These are phyloP conservation scores for Chalara sp. DNA, from an alignment of 2,329 filamentous ascomycete genomes.

Conservation along the genomic window DNA sequence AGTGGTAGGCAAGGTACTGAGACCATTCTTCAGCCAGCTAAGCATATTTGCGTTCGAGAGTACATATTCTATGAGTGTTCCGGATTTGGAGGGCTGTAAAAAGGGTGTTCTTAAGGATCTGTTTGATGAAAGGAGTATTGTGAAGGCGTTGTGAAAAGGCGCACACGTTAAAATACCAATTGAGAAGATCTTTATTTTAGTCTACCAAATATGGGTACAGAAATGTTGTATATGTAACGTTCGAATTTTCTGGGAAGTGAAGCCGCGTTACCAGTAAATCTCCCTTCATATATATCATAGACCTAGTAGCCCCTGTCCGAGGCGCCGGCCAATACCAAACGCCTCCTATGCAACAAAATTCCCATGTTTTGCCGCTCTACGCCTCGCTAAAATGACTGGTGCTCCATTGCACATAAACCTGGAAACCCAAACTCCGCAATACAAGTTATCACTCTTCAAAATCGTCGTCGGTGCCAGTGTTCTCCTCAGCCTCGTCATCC, in stretches of 20 bases:
- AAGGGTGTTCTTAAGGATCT: slow-evolving; percentile 63
- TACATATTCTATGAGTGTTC: slow-evolving; percentile 73
- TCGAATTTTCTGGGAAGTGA: too few relatives aligned
- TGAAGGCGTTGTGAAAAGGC: slow-evolving; percentile 38
- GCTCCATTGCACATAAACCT: background rate
- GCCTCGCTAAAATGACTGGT: background rate
- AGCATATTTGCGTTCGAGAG: slow-evolving; percentile 93
- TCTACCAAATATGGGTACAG: too few relatives aligned
- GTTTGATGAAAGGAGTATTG: slow-evolving; percentile 70
- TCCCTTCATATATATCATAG: too few relatives aligned
- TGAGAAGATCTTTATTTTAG: too few relatives aligned
- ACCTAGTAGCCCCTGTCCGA: too few relatives aligned
- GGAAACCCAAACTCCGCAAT: background rate
- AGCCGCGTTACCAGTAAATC: too few relatives aligned
- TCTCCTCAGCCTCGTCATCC: slow-evolving; percentile 16
- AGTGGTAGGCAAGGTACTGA: slow-evolving; percentile 69
- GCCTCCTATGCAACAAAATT: too few relatives aligned
- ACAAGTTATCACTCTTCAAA: slow-evolving; percentile 16
- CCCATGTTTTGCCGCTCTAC: too few relatives aligned
- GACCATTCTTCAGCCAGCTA: slow-evolving; percentile 84
- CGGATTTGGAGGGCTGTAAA: slow-evolving; percentile 60
- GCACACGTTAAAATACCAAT: too few relatives aligned
- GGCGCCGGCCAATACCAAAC: too few relatives aligned
- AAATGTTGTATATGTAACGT: too few relatives aligned
- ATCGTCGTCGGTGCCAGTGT: slow-evolving; percentile 19